Conservation (phyloP, 1,284 basidiomycete species). For the Sanghuangporus sanghuang region DNA sequence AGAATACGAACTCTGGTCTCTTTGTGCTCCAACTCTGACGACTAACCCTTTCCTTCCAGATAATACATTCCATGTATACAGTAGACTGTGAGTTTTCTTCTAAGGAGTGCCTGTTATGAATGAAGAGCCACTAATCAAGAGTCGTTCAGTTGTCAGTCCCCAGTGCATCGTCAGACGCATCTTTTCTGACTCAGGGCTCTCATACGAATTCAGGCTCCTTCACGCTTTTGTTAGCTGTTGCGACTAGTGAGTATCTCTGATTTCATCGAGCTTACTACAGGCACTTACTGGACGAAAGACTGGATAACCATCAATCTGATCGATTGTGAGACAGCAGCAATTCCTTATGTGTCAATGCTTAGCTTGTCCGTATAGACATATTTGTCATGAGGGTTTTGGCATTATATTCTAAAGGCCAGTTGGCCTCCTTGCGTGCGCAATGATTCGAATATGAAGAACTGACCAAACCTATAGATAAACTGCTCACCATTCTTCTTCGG, state of each 20-base stretch:
- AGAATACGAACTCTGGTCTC: neutral
- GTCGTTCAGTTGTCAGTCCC: neutral
- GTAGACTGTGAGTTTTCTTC: neutral
- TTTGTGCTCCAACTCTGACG: neutral
- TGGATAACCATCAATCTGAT: slow-evolving; percentile 3
- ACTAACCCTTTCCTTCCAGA: neutral
- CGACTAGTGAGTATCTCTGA: neutral
- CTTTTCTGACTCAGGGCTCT: neutral
- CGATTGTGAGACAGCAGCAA: neutral
- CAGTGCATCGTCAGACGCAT: too few relatives aligned
- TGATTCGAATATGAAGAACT: neutral
- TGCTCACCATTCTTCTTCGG: neutral
- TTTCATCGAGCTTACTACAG: neutral
- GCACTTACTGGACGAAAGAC: neutral
- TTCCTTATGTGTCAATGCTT: neutral
- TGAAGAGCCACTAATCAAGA: neutral
- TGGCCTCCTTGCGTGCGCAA: neutral
- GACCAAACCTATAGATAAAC: neutral
- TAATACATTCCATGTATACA: neutral
- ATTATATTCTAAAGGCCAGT: neutral
- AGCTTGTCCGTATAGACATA: neutral
- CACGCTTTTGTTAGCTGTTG: neutral
- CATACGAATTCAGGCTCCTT: neutral
- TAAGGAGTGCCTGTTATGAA: neutral
- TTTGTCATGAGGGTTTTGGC: slow-evolving; percentile 4